phyloP scores from a whole-genome alignment of 2,329 filamentous ascomycete genomes.

The Raffaelea ambrosiae region DNA sequence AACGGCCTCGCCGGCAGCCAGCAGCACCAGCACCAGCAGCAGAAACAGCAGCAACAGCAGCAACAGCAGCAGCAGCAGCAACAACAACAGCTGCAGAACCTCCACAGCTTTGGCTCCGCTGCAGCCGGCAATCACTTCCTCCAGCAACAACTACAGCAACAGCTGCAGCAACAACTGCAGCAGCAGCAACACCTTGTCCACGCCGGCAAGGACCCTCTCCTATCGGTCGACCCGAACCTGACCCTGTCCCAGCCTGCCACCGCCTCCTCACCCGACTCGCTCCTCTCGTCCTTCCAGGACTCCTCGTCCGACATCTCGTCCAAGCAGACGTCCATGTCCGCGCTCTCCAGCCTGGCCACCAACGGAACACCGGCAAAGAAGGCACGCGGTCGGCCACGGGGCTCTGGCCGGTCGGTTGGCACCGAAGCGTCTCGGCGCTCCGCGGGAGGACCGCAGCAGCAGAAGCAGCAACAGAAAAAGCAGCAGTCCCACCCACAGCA shows the following conservation, averaged over 20 bases:
- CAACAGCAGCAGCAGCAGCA: background rate
- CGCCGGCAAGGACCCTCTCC: conserved; percentile 4
- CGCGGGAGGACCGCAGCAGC: background rate
- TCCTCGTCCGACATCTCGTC: conserved; percentile 40
- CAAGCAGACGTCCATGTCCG: conserved; percentile 14
- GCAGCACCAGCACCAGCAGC: background rate
- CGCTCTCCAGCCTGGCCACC: conserved; percentile 16
- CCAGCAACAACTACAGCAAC: background rate
- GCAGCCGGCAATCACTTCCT: background rate
- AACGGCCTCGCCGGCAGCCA: background rate
- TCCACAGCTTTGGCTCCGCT: background rate
- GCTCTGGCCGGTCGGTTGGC: background rate
- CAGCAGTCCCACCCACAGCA: no score
- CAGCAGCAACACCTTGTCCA: background rate
- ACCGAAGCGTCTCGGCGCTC: background rate
- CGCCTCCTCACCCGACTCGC: conserved; percentile 15
- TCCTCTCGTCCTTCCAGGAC: conserved; percentile 29
- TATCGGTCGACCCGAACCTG: conserved; percentile 9
- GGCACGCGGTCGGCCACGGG: conserved; percentile 18
- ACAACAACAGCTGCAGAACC: conserved; percentile 4
- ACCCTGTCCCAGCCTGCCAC: conserved; percentile 6
- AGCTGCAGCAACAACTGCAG: background rate
- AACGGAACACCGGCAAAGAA: conserved; percentile 29
- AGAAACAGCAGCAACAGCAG: conserved; percentile 4
- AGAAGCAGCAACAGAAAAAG: background rate